Evolutionary conservation across 2,329 filamentous ascomycete genomes (phyloP).

Genomic region (Oidium heveae): DNA sequence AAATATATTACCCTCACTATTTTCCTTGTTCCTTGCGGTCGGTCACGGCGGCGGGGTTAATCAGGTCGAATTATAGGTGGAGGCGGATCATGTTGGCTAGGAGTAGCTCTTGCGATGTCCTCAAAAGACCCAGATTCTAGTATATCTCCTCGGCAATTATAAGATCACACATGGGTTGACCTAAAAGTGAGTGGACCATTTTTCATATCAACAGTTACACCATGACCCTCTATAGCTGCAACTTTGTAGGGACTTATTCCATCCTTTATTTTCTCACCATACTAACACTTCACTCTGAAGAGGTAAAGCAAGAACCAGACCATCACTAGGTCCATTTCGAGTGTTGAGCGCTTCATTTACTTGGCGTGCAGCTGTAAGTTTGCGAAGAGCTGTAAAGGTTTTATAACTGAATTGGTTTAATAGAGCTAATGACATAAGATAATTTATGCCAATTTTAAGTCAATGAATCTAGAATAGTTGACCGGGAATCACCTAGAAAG

Average conservation of each 20-base stretch:
- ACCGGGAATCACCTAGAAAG: too few species aligned
- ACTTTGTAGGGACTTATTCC: conserved; percentile 1
- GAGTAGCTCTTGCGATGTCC: neutral
- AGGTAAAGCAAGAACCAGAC: neutral
- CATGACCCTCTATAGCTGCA: too few species aligned
- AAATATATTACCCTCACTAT: neutral
- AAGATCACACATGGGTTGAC: neutral
- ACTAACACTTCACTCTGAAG: neutral
- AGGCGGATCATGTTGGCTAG: neutral
- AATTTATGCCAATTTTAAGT: too few species aligned
- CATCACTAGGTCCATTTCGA: neutral
- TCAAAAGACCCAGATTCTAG: neutral
- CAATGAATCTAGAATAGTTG: too few species aligned
- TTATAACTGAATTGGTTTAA: too few species aligned
- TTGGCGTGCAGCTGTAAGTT: neutral
- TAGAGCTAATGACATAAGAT: too few species aligned
- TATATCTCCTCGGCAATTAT: neutral
- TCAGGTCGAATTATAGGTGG: neutral
- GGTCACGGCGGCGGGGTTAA: neutral
- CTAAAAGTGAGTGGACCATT: neutral
- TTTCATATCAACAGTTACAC: too few species aligned
- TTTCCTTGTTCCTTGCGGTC: neutral
- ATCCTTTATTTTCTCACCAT: neutral
- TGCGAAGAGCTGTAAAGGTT: neutral
- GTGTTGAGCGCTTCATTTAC: conserved; percentile 1